Evolutionary conservation across 345 rosid genomes (phyloP).

Genomic region (Arabidopsis thaliana): TAIR10.1 NC_003076.8:2480501-2481000

Average conservation of each 20-base stretch:
- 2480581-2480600: constrained; percentile 87
- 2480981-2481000: constrained; percentile 98
- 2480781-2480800: constrained; percentile 29
- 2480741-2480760: constrained; percentile 22
- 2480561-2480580: constrained; percentile 27
- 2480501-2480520: constrained; percentile 4
- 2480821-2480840: constrained; percentile 98
- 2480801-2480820: constrained; percentile 82
- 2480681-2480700: constrained; percentile 74
- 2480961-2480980: constrained; percentile 78
- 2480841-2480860: constrained; percentile 44
- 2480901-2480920: not conserved
- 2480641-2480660: constrained; percentile 96
- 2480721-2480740: constrained; percentile 13
- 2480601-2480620: constrained; percentile 89
- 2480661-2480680: constrained; percentile 99
- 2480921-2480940: constrained; percentile 34
- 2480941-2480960: constrained; percentile 45
- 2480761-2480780: constrained; percentile 28
- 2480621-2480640: constrained; percentile 94
- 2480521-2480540: constrained; percentile 11
- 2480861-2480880: constrained; percentile 16
- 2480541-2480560: constrained; percentile 18
- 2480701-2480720: constrained; percentile 29
- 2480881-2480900: constrained; percentile 4